A percentile compares a stretch with the other conserved stretches of the same genome.
phyloP scores from a whole-genome alignment of 2,329 filamentous ascomycete species.

The Zopfia rhizophila region DNA sequence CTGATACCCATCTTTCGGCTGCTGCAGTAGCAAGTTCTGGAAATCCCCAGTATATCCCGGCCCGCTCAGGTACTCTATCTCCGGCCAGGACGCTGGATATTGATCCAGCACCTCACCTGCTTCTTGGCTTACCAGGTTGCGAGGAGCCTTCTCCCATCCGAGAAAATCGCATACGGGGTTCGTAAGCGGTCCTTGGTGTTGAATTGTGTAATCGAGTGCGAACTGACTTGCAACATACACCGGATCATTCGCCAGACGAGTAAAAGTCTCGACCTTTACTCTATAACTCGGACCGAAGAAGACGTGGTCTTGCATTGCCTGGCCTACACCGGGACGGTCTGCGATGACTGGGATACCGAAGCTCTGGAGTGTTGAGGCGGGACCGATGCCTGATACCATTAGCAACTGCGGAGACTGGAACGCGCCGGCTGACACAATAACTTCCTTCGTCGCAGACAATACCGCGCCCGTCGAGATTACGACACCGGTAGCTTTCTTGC shows the following conservation, averaged over 20 bases:
- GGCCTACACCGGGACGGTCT: conserved; percentile 37
- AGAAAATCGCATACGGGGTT: conserved; percentile 33
- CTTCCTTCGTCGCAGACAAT: conserved; percentile 50
- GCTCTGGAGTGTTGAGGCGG: conserved; percentile 23
- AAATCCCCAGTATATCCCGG: conserved; percentile 28
- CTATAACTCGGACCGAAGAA: conserved; percentile 35
- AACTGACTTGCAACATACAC: conserved; percentile 26
- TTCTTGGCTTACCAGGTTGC: conserved; percentile 20
- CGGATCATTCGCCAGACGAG: conserved; percentile 26
- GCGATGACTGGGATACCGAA: conserved; percentile 32
- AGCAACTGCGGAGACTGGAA: conserved; percentile 56
- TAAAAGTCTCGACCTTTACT: conserved; percentile 28
- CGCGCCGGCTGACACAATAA: conserved; percentile 54
- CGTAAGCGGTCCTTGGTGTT: conserved; percentile 27
- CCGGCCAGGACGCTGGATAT: conserved; percentile 37
- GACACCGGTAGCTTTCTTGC: conserved; percentile 36
- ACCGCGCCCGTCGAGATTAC: conserved; percentile 15
- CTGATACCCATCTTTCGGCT: conserved; percentile 39
- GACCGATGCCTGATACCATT: conserved; percentile 52
- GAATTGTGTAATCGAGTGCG: conserved; percentile 21
- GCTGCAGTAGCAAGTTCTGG: conserved; percentile 24
- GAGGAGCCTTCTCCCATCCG: conserved; percentile 36
- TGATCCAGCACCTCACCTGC: conserved; percentile 14
- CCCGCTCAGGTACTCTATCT: conserved; percentile 35
- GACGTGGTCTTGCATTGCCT: conserved; percentile 33